Base-by-base conservation (phyloP, 106 monocot species). In the Phalaenopsis equestris region DNA sequence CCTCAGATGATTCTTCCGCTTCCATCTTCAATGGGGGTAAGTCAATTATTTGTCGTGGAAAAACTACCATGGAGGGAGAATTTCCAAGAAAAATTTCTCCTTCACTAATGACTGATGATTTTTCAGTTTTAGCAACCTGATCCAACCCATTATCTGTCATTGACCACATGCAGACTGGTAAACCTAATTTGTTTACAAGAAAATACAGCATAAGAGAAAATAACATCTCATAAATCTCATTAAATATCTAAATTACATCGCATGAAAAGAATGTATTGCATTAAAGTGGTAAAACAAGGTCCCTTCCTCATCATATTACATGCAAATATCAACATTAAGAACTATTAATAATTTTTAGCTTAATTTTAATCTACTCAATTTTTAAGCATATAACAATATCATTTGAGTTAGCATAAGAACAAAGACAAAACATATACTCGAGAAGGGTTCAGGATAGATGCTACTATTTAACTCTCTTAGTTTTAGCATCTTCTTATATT, bases 1-100 rank as follows among this genome's bases (percentile, higher is more conserved):
- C 73, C 38, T 78, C 87, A 39, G 74, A 47, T 37, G 83, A 67
- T 38, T 87, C 81, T 56, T 81, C 87, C 55, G 75, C 80, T 73
- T 87, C 83, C 41, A 84, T 75, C 76, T 77, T 87, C 58, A 84
- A 56, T 15, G 84, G 79, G 12, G 78, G 41, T 19, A 78, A 41
- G 6, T 79, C 52, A 10, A 56, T 42, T 76, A 74, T 84, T 43
- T 76, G 70, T 49, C 70, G 81, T 19, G 84, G 84, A 67, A 84
- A 81, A 57, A 79, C 67, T 55, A 84, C 87, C 81, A 56, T 76
- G 38, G 48, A 9, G 14, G 70, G 68, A 41, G 72, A 38, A 12
- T 16, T 43, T 65, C 41, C 79, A 41, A 19, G 3, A 18, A 8
- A 23, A 41, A 24, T 52, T 39, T 55, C 77, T 68, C 77, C 70